Evolutionary conservation across 176 grass and related monocot species (phyloP).

Genomic region (Paspalum vaginatum): DNA sequence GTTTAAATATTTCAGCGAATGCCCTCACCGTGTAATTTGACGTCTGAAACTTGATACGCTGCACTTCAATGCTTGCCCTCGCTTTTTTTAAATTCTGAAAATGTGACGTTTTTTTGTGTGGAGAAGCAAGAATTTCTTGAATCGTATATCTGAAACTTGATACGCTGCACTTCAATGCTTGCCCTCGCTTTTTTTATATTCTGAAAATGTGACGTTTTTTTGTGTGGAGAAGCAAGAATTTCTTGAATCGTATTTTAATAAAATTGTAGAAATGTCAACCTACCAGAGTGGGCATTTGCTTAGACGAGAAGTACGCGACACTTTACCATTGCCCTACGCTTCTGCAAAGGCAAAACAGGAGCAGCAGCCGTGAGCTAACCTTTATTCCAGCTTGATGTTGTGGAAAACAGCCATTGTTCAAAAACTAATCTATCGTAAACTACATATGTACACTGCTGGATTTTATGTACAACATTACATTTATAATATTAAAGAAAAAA

Average conservation of each 20-base stretch:
- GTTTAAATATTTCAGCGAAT: neutral
- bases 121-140: neutral
- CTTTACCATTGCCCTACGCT: neutral
- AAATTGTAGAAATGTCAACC: too few relatives aligned
- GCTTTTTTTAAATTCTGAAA: neutral
- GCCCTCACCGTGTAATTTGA: too few relatives aligned
- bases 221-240: neutral
- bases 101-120: neutral
- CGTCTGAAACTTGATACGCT: too few relatives aligned
- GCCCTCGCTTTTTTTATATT: neutral
- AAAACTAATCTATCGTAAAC: neutral
- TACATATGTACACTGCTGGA: neutral
- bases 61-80: too few relatives aligned
- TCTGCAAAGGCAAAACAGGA: neutral
- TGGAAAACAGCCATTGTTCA: neutral
- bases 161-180: too few relatives aligned
- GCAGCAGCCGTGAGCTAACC: neutral
- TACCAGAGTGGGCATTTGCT: neutral
- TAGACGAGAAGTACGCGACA: neutral
- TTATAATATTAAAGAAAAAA: too few relatives aligned
- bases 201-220: neutral
- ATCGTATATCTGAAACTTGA: too few relatives aligned
- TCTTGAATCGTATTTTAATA: too few relatives aligned
- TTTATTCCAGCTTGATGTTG: neutral
- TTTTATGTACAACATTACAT: slow-evolving; percentile 2